Evolutionary conservation across 179 eudicot species (phyloP).

Genomic region (Drosera spatulata): DNA sequence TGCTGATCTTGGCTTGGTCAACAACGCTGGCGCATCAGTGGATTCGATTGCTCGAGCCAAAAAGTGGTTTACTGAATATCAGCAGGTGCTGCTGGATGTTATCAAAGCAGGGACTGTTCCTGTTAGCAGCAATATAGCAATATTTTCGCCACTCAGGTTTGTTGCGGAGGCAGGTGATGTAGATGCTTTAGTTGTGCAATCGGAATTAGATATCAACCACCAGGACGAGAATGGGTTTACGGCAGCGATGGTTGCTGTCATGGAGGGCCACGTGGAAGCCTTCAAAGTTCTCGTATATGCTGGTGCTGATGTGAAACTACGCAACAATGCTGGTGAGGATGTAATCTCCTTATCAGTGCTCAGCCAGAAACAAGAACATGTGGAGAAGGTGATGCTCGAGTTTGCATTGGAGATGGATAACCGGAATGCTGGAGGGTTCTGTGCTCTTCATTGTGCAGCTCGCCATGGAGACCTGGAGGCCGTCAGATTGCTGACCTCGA

Average conservation of each 20-base stretch:
- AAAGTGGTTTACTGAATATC: constrained; percentile 44
- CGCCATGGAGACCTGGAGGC: constrained; percentile 62
- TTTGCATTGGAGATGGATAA: constrained; percentile 70
- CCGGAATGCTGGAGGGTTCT: constrained; percentile 45
- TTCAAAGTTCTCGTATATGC: constrained; percentile 76
- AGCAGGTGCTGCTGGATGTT: constrained; percentile 32
- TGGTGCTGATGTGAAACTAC: constrained; percentile 63
- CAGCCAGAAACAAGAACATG: constrained; percentile 31
- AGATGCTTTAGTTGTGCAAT: constrained; percentile 36
- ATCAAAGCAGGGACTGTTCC: constrained; percentile 22
- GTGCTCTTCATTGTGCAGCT: constrained; percentile 77
- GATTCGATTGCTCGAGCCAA: constrained; percentile 30
- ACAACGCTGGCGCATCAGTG: constrained; percentile 36
- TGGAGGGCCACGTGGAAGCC: constrained; percentile 58
- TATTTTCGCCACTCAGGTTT: constrained; percentile 55
- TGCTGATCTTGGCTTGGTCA: constrained; percentile 73
- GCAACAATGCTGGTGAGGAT: constrained; percentile 52
- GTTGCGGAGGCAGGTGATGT: constrained; percentile 55
- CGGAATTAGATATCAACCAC: constrained; percentile 38
- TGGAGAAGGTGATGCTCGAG: constrained; percentile 80
- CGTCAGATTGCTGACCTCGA: constrained; percentile 35
- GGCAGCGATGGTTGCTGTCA: constrained; percentile 47
- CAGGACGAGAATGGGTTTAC: constrained; percentile 69
- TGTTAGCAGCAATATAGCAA: constrained; percentile 26
- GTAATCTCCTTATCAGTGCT: constrained; percentile 42